phyloP scores from a whole-genome alignment of 2,329 filamentous ascomycete species.

The Alternaria atra region DNA sequence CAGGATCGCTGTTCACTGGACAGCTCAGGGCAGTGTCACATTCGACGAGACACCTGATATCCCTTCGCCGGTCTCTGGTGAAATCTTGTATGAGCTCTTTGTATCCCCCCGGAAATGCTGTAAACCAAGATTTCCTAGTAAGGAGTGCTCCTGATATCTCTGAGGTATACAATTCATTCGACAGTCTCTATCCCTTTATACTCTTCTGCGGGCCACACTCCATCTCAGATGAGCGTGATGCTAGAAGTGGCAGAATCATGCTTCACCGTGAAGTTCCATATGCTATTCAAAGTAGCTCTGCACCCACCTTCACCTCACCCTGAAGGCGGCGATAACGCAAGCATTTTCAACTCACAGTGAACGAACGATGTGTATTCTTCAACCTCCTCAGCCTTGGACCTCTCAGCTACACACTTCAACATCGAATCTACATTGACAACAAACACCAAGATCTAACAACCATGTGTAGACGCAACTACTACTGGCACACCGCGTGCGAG shows the following conservation, averaged over 20 bases:
- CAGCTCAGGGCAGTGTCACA: no score
- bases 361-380: background rate
- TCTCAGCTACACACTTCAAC: background rate
- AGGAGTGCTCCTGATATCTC: background rate
- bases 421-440: background rate
- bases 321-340: background rate
- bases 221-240: background rate
- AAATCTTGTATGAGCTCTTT: no score
- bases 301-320: background rate
- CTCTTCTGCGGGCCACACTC: background rate
- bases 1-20: background rate
- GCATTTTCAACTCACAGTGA: background rate
- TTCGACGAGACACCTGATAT: no score
- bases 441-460: background rate
- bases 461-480: slow-evolving; percentile 5
- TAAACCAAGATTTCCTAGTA: background rate
- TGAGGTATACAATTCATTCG: background rate
- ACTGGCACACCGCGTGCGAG: background rate
- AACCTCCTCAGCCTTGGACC: background rate
- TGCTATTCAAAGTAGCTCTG: background rate
- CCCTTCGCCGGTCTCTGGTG: no score
- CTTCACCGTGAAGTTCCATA: background rate
- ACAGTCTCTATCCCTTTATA: background rate
- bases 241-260: background rate
- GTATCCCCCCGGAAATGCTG: no score